Conservation (phyloP, 139 green algal species). For the Chlorella sp. region DNA sequence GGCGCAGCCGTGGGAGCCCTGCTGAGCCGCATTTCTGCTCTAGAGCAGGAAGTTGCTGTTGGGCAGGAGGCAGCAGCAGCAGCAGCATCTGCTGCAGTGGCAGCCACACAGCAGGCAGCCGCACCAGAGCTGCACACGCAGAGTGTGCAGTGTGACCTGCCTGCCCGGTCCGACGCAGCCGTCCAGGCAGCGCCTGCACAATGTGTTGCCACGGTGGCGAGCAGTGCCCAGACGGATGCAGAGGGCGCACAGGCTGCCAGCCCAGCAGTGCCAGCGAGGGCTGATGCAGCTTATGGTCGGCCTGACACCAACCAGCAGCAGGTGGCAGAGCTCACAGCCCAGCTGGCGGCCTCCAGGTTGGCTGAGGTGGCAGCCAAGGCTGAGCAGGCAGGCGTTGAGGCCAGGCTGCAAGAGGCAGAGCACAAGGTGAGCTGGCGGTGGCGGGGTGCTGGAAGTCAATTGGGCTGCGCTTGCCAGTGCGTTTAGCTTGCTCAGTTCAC, state of each 20-base stretch:
- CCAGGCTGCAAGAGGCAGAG: slow-evolving; percentile 5
- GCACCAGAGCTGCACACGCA: not conserved
- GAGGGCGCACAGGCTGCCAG: not conserved
- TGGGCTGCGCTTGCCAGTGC: no score
- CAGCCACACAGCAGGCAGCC: not conserved
- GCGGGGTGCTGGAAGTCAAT: not conserved
- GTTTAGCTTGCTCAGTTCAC: not conserved
- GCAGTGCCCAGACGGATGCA: slow-evolving; percentile 5
- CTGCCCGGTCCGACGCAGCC: not conserved
- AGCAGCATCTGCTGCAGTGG: not conserved
- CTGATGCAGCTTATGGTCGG: not conserved
- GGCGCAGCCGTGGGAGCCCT: not conserved
- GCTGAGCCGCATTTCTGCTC: not conserved
- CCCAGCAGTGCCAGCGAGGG: not conserved
- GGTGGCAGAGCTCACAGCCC: slow-evolving; percentile 69
- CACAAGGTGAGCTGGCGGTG: slow-evolving; percentile 13
- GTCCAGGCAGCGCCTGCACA: not conserved
- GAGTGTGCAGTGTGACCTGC: not conserved
- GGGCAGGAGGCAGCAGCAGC: not conserved
- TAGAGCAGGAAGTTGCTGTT: not conserved
- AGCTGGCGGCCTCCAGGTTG: slow-evolving; percentile 60
- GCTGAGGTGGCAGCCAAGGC: slow-evolving; percentile 5
- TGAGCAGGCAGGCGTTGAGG: slow-evolving; percentile 2
- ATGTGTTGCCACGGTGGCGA: not conserved
- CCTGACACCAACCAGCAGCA: slow-evolving; percentile 48